Evolutionary conservation across 352 stramenopile species (phyloP).

Genomic region (Globisporangium carolinianum): DNA sequence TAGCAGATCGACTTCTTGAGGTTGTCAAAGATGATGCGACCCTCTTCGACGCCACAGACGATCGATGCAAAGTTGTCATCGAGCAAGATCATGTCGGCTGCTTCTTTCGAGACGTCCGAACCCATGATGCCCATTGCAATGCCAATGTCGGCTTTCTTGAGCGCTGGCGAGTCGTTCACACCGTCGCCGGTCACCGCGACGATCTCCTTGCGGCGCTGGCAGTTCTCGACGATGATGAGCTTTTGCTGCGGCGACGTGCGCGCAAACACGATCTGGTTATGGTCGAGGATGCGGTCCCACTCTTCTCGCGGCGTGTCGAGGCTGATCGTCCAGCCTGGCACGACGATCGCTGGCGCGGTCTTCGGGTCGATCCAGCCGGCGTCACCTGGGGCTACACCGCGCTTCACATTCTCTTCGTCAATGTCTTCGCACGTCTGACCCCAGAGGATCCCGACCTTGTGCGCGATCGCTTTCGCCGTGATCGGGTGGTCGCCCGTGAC

Average conservation of each 20-base stretch:
- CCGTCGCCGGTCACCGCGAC: constrained; percentile 96
- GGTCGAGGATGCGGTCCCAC: constrained; percentile 82
- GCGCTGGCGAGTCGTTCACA: constrained; percentile 96
- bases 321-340: constrained; percentile 80
- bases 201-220: constrained; percentile 78
- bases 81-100: constrained; percentile 94
- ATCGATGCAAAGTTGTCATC: constrained; percentile 98
- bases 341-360: constrained; percentile 69
- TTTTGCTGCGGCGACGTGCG: constrained; percentile 93
- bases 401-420: constrained; percentile 65
- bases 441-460: constrained; percentile 91
- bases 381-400: constrained; percentile 51
- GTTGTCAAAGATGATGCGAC: constrained; percentile 94
- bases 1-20: constrained; percentile 93
- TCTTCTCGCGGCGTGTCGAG: constrained; percentile 67
- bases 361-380: constrained; percentile 70
- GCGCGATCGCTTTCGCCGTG: constrained; percentile 90
- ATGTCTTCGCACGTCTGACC: constrained; percentile 79
- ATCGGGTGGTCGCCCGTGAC: constrained; percentile 91
- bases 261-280: constrained; percentile 93
- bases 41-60: constrained; percentile 93
- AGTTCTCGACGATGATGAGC: constrained; percentile 93
- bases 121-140: constrained; percentile 98
- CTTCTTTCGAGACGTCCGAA: constrained; percentile 93
- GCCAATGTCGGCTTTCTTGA: constrained; percentile 97